Evolutionary conservation across 2,329 filamentous ascomycete species (phyloP).

Genomic region (Botryotinia globosa): DNA sequence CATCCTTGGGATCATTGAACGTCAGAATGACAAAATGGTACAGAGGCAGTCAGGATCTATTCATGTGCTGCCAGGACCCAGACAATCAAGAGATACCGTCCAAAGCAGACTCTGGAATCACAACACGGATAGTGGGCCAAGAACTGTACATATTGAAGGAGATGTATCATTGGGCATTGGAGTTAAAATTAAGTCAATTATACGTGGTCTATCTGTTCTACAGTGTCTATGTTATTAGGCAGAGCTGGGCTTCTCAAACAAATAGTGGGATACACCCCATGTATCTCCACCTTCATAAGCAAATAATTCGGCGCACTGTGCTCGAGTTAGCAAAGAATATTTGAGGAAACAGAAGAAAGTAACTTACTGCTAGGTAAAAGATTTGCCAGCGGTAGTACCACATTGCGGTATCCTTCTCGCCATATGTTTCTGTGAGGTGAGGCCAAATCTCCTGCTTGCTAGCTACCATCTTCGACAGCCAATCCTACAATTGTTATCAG

Average conservation of each 20-base stretch:
- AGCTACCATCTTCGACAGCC: conserved; percentile 58
- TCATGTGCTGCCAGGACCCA: neutral
- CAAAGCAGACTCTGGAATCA: neutral
- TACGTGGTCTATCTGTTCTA: conserved; percentile 14
- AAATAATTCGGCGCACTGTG: conserved; percentile 56
- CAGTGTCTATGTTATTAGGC: conserved; percentile 12
- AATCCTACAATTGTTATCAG: conserved; percentile 45
- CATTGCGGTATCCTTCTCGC: conserved; percentile 54
- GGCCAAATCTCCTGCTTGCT: conserved; percentile 62
- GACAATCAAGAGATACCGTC: conserved; percentile 1
- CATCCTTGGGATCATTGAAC: conserved; percentile 92
- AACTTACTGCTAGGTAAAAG: conserved; percentile 59
- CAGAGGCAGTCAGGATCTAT: neutral
- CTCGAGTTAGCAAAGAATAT: neutral
- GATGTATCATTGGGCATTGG: conserved; percentile 22
- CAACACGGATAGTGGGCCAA: conserved; percentile 7
- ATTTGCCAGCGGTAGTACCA: conserved; percentile 73
- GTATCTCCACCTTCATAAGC: conserved; percentile 62
- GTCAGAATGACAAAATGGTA: conserved; percentile 5
- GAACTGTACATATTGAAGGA: conserved; percentile 23
- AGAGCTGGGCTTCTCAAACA: conserved; percentile 56
- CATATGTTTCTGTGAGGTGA: conserved; percentile 62
- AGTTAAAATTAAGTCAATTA: conserved; percentile 16
- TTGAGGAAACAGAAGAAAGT: neutral
- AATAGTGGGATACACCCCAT: conserved; percentile 65